phyloP scores from a whole-genome alignment of 108 stramenopile species.

The Nitzschia inconspicua region DNA sequence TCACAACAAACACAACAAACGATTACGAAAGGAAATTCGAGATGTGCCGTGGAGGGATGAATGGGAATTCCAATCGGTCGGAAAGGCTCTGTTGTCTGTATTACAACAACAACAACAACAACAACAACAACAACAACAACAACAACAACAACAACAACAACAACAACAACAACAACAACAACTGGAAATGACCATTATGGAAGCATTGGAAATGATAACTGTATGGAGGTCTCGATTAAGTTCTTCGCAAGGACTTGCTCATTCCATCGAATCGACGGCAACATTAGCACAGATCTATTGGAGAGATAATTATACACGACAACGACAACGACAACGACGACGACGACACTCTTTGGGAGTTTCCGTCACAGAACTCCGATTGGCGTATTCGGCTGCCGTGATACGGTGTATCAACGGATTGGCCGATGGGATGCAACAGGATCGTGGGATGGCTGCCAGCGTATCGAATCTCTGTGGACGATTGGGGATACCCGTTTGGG shows the following conservation, averaged over 20 bases:
- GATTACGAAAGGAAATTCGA: constrained; percentile 15
- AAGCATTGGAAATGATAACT: constrained; percentile 54
- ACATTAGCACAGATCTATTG: constrained; percentile 54
- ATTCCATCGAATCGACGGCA: constrained; percentile 71
- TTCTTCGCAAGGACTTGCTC: constrained; percentile 43
- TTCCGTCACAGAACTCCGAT: constrained; percentile 43
- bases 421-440: constrained; percentile 66
- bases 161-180: too few relatives aligned
- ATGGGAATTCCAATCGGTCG: constrained; percentile 38
- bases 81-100: constrained; percentile 26
- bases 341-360: neutral
- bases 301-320: constrained; percentile 55
- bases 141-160: too few relatives aligned
- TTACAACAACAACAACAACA: constrained; percentile 3
- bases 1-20: constrained; percentile 23
- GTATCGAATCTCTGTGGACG: constrained; percentile 57
- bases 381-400: constrained; percentile 68
- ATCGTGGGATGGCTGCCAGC: constrained; percentile 46
- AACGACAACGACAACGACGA: neutral
- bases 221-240: constrained; percentile 62
- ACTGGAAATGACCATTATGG: constrained; percentile 15
- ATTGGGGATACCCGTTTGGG: constrained; percentile 75
- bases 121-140: neutral
- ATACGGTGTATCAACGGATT: constrained; percentile 82
- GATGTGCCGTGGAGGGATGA: constrained; percentile 30